Base-by-base conservation (phyloP, 2,329 filamentous ascomycete species). In the Lachnellula occidentalis region DNA sequence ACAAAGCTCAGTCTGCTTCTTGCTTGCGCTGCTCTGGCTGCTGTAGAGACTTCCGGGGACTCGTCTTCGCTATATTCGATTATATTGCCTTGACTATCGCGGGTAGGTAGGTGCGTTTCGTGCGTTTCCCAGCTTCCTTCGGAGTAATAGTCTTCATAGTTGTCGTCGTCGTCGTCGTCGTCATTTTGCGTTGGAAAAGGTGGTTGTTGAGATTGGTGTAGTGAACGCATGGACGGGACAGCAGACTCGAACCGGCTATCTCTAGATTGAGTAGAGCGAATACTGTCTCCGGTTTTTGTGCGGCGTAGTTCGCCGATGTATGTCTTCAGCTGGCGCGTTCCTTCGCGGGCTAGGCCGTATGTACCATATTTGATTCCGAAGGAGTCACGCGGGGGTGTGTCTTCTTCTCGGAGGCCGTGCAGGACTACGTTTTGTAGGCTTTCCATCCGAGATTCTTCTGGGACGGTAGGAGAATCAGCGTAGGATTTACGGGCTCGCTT, bases 201-300 rank as follows among this genome's bases (percentile, higher is more conserved):
- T 14, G 43, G 43, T 17, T 45, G 43, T 45, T 56, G 58, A 9
- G 54, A 51, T 52, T 57, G 48, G 9, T 56, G 56, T 14, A 57
- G 24, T n/a, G 58, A 55, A 11, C 53, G 51, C 50, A 62, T 58
- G 15, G 57, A 58, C 0, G 42, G 49, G 21, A 46, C 42, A n/a
- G 62, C 61, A 2, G 61, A 62, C 5, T 67, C 64, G 46, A 68
- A 68, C 1, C 64, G 59, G 50, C 64, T 66, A 45, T 66, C 64
- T 34, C 48, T 58, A 19, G 59, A 57, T 1, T 55, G 53, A 12
- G 43, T 53, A 12, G 59, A 62, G 24, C 51, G 48, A 4, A 63
- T 41, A 39, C 64, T 64, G 4, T 48, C 51, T 22, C 51, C 50
- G 8, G 60, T 61, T 36, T 48, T 59, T 0, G 43, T 56, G 15